phyloP scores from a whole-genome alignment of 176 grass and related monocot genomes.

The Areca catechu region DNA sequence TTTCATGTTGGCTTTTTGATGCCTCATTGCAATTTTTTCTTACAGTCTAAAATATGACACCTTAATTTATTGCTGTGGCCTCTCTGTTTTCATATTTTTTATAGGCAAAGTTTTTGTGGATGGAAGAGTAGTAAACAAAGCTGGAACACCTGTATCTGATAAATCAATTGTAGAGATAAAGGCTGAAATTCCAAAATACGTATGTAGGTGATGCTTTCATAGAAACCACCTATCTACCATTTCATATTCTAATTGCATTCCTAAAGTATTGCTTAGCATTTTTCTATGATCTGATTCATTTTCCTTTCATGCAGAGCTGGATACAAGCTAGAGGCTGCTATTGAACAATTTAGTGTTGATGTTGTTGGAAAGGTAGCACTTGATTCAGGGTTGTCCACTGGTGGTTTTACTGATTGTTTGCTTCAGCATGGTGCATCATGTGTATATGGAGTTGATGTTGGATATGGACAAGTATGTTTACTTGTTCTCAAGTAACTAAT shows the following conservation, averaged over 20 bases:
- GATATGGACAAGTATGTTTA: conserved; percentile 81
- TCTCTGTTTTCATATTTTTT: conserved; percentile 8
- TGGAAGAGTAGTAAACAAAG: conserved; percentile 79
- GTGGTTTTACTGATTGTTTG: conserved; percentile 91
- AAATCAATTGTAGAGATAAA: conserved; percentile 88
- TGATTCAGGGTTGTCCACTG: conserved; percentile 96
- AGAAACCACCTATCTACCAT: background rate
- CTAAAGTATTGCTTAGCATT: background rate
- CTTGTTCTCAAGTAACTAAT: background rate
- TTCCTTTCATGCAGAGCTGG: conserved; percentile 56
- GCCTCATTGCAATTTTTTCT: background rate
- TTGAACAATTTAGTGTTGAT: conserved; percentile 70
- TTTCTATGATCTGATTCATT: conserved; percentile 4
- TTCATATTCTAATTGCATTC: too few species aligned
- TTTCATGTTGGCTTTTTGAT: background rate
- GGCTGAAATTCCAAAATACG: conserved; percentile 96
- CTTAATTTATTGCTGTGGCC: background rate
- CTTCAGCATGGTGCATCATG: conserved; percentile 76
- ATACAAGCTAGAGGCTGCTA: conserved; percentile 94
- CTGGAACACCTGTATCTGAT: conserved; percentile 90
- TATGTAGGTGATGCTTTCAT: conserved; percentile 99
- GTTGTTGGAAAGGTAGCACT: conserved; percentile 81
- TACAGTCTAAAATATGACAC: background rate
- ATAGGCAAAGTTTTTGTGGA: conserved; percentile 92
- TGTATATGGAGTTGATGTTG: conserved; percentile 97